Conservation (phyloP, 169 alveolate species). For the Eimeria sp. region DNA sequence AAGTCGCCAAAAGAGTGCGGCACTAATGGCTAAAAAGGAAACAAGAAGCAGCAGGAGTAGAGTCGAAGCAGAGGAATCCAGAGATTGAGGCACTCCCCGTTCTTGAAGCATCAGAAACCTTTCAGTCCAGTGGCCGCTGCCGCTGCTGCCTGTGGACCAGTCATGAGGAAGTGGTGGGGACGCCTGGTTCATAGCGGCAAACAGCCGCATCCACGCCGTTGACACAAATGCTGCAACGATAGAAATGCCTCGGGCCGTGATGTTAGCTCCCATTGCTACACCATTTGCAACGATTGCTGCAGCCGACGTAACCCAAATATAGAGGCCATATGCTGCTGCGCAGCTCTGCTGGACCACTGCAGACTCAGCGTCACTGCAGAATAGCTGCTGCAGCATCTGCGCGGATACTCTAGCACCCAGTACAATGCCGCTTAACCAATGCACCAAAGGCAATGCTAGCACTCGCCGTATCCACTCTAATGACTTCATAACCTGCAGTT, state of each 20-base stretch:
- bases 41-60: not conserved
- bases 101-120: conserved; percentile 46
- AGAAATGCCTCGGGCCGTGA: conserved; percentile 8
- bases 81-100: not conserved
- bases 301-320: not conserved
- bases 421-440: not conserved
- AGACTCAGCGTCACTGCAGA: conserved; percentile 70
- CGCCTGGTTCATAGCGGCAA: not conserved
- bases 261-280: not conserved
- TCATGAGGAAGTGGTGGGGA: not conserved
- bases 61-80: not conserved
- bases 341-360: conserved; percentile 73
- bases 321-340: conserved; percentile 36
- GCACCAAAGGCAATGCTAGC: conserved; percentile 3
- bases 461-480: conserved; percentile 30
- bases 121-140: conserved; percentile 35
- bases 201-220: conserved; percentile 23
- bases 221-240: not conserved
- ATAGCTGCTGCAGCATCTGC: not conserved
- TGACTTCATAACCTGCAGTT: conserved; percentile 26
- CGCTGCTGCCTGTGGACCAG: conserved; percentile 52
- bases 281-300: not conserved
- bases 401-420: not conserved
- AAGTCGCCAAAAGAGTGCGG: conserved; percentile 50
- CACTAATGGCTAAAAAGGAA: not conserved